Evolutionary conservation across 208 protist genomes (phyloP).

Genomic region (Crithidia sp.): DNA sequence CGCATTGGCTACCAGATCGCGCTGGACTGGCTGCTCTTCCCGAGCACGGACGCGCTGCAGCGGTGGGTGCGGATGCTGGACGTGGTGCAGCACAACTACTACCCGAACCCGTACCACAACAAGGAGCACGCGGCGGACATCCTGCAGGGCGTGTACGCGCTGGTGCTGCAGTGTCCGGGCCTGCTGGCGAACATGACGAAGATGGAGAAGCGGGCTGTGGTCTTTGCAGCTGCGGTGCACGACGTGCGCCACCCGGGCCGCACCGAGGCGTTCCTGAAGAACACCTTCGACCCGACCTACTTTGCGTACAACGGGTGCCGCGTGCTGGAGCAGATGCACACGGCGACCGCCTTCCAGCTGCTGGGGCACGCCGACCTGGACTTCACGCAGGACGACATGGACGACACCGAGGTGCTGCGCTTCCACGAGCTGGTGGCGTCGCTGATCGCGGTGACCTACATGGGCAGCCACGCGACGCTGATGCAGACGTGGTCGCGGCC

Average conservation of each 20-base stretch:
- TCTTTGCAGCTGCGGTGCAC: slow-evolving; percentile 71
- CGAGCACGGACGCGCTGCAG: slow-evolving; percentile 23
- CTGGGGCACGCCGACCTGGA: slow-evolving; percentile 52
- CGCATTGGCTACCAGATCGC: slow-evolving; percentile 53
- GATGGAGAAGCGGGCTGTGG: slow-evolving; percentile 64
- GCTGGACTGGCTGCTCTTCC: slow-evolving; percentile 56
- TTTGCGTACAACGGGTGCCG: slow-evolving; percentile 51
- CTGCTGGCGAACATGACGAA: slow-evolving; percentile 56
- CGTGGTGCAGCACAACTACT: slow-evolving; percentile 75
- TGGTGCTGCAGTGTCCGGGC: slow-evolving; percentile 40
- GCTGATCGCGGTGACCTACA: slow-evolving; percentile 72
- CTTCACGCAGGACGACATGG: slow-evolving; percentile 57
- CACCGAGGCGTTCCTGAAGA: slow-evolving; percentile 55
- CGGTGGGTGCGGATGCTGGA: slow-evolving; percentile 50
- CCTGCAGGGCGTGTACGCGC: slow-evolving; percentile 59
- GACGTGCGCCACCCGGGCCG: slow-evolving; percentile 82
- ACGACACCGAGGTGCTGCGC: slow-evolving; percentile 49
- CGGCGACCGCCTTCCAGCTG: slow-evolving; percentile 63
- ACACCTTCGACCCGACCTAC: slow-evolving; percentile 62
- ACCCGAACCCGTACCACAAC: slow-evolving; percentile 81
- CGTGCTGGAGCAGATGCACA: slow-evolving; percentile 84
- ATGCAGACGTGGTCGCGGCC: slow-evolving; percentile 40
- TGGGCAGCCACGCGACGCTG: slow-evolving; percentile 46
- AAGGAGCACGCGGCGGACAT: slow-evolving; percentile 77
- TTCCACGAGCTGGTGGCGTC: slow-evolving; percentile 64